Evolutionary conservation across 78 protist species (phyloP).

Genomic region (Dictyostelium firmibasis): DNA sequence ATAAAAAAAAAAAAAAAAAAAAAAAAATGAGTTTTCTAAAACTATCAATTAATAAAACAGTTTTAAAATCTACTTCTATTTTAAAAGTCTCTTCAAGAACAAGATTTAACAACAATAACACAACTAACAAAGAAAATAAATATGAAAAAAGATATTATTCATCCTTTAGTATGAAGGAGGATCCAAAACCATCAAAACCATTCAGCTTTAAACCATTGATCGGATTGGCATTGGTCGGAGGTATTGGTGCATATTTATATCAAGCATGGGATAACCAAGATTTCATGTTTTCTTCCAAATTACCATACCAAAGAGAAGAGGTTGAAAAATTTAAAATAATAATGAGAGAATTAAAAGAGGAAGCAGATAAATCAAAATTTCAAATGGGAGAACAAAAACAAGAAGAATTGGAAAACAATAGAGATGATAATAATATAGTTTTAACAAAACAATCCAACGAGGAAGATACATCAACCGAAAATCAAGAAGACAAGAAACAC

Average conservation of each 20-base stretch:
- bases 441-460: neutral
- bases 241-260: constrained; percentile 16
- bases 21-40: neutral
- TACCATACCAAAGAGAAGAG: constrained; percentile 5
- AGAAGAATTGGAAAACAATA: neutral
- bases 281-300: constrained; percentile 25
- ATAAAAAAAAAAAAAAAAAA: neutral
- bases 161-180: constrained; percentile 2
- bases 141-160: neutral
- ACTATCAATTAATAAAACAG: neutral
- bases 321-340: neutral
- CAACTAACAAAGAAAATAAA: neutral
- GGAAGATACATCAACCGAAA: neutral
- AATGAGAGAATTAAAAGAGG: neutral
- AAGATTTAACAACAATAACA: neutral
- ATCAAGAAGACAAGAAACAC: neutral
- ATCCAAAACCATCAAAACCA: neutral
- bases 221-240: neutral
- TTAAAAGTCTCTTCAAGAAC: neutral
- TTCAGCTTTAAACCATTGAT: neutral
- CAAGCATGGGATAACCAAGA: constrained; percentile 11
- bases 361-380: neutral
- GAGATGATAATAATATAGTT: neutral
- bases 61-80: neutral
- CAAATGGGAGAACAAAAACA: neutral